Base-by-base conservation (phyloP, 305 asterid genomes). In the Fraxinus xanthoxyloides region DNA sequence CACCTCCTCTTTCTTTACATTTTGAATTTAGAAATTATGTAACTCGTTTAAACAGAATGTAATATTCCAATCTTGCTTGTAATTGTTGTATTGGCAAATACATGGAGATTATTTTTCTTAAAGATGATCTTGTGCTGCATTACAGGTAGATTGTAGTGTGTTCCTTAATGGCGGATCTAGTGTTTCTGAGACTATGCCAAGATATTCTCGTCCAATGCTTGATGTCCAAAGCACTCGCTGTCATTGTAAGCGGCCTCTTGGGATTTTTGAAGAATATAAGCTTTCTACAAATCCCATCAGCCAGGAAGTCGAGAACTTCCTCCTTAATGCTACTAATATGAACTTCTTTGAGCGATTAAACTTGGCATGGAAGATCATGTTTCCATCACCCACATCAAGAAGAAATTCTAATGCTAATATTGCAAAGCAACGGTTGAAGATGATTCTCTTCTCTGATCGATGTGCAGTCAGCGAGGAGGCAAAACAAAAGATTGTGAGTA, bases 381-480 rank as follows among this genome's bases (percentile, higher is more conserved):
- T 96, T 73, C 99, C 99, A 56, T 91, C 99, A 35, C 89, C 97
- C 3, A 8, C 88, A 28, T 65, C 92, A 38, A 85, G 79, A 83
- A 91, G 87, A 85, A 90, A 83, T 54, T 94, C 99, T 2, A 94
- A 95, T 73, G 98, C 98, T 28, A 93, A 91, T 79, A 84, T 94
- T 40, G 99, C 99, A 88, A 94, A 96, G 85, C 99, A 96, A 67
- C 95, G 99, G 8, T 75, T 96, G 86, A 93, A 91, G 92, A 96
- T 96, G 99, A 96, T 96, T 84, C 95, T 96, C 81, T 96, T 96
- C 90, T 94, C 99, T 3, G 99, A 96, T 82, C 88, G 98, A 4
- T 95, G 99, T 76, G 99, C 96, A 17, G 99, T 96, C 76, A 96
- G 98, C 15, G 99, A 96, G 1, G 99, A 92, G 88, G 99, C 99